A percentile compares a stretch with the other conserved stretches of the same genome.
These are phyloP conservation scores for Fusarium veterinarium DNA, from an alignment of 2,329 filamentous ascomycete genomes.

Conservation along the genomic window DNA sequence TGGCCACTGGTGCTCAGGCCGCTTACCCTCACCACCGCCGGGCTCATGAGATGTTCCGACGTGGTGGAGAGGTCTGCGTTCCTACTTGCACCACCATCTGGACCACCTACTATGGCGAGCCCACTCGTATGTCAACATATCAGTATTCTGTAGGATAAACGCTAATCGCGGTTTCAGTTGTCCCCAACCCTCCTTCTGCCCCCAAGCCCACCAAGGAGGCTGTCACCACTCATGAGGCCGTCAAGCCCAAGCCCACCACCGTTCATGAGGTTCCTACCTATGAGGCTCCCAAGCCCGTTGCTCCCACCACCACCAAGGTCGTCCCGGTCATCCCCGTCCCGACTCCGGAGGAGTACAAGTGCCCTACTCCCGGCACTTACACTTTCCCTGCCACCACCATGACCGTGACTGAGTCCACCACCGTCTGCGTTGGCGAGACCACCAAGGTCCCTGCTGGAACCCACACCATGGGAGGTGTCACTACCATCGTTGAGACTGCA, in stretches of 20 bases:
- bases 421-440: constrained; percentile 71
- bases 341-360: constrained; percentile 64
- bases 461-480: constrained; percentile 78
- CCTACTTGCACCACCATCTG: constrained; percentile 79
- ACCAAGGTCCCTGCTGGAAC: constrained; percentile 72
- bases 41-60: constrained; percentile 70
- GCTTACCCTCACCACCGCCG: constrained; percentile 70
- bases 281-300: constrained; percentile 27
- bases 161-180: constrained; percentile 48
- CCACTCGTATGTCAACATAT: constrained; percentile 66
- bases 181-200: constrained; percentile 52
- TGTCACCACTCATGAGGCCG: constrained; percentile 25
- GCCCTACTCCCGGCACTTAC: constrained; percentile 76
- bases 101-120: constrained; percentile 74
- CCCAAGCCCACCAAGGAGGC: constrained; percentile 36
- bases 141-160: neutral
- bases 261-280: constrained; percentile 20
- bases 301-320: constrained; percentile 51
- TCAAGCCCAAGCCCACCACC: constrained; percentile 22
- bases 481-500: constrained; percentile 72
- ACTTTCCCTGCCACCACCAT: constrained; percentile 80
- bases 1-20: constrained; percentile 67
- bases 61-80: constrained; percentile 61
- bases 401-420: constrained; percentile 73
- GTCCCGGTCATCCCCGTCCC: constrained; percentile 61